Evolutionary conservation across 1,139 yeast species (phyloP), one percentile per base, ranked within the genome.

Genomic region (Arxiozyma slooffiae): DNA sequence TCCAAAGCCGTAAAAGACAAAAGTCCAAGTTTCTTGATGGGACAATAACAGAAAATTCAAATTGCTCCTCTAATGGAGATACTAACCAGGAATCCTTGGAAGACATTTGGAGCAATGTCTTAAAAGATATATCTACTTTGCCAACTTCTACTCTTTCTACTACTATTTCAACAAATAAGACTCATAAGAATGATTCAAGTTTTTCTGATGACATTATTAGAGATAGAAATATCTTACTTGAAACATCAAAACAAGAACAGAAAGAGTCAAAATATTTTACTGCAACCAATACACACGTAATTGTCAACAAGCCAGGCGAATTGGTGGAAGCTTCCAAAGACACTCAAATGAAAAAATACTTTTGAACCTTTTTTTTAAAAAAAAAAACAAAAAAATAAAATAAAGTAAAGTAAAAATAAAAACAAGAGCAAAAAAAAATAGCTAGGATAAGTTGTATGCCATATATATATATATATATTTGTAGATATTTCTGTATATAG

Each of bases 261-360:
- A 62, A 66, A 24, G 50, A 62, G 7, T 18, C 52, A n/a, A 56
- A 58, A 16, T 69, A 62, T 49, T 58, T 55, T 41, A 61, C 68
- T 4, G 56, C 62, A 2, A 64, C 70, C 8, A 64, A 63, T 11
- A 53, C 55, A 9, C 72, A 69, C 50, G 51, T 67, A 4, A 61
- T 70, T 16, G 70, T 69, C 18, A 67, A 64, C 34, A 61, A 53
- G 1, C 71, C 73, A 1, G 73, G 73, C 17, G 71, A 68, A 22
- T 60, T 66, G 34, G 59, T 57, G 11, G 60, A 58, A 7, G 66
- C 69, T 5, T 71, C 70, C 4, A 64, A 62, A 49, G 67, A 62
- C 21, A 67, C 67, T 1, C 57, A 60, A 39, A 60, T 69, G 5
- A 53, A 61, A 5, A 67, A 60, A 52, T 70, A 70, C 50, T 53